These are phyloP conservation scores for Comarum palustre DNA, from an alignment of 306 rosid species.

Conservation along the genomic window DNA sequence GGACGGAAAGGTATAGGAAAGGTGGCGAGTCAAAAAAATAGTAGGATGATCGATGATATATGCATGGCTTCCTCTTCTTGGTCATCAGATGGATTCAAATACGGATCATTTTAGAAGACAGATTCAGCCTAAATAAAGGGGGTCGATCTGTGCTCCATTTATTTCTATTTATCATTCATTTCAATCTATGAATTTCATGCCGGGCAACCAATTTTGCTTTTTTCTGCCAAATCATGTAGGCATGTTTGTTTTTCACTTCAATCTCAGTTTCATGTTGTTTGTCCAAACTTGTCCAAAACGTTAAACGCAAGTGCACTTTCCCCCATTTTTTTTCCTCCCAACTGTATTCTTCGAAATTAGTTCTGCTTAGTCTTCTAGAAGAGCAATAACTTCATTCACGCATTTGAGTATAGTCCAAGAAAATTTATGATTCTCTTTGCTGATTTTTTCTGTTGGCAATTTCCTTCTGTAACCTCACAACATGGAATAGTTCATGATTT, in stretches of 20 bases:
- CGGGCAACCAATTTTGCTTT: not conserved
- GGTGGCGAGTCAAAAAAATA: not conserved
- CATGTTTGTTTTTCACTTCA: not conserved
- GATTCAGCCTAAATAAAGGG: not conserved
- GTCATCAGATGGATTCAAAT: not conserved
- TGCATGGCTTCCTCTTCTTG: not conserved
- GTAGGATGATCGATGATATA: not conserved
- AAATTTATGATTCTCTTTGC: not conserved
- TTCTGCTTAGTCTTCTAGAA: not conserved
- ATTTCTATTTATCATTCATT: not conserved
- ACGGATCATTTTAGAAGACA: not conserved
- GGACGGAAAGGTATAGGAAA: not conserved
- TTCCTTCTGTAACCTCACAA: no score
- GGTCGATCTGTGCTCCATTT: not conserved
- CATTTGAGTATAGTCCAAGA: no score
- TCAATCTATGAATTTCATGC: not conserved
- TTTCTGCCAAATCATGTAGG: slow-evolving; percentile 6
- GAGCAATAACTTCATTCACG: no score
- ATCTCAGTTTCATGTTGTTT: not conserved
- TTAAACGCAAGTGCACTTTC: not conserved
- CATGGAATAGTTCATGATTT: not conserved
- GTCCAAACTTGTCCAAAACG: not conserved
- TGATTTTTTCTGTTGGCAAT: no score
- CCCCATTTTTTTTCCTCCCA: not conserved
- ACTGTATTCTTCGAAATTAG: not conserved